A percentile compares a stretch with the other conserved stretches of the same genome.
These are phyloP conservation scores for Citrus inodora DNA, from an alignment of 345 rosid species.

Conservation along the genomic window DNA sequence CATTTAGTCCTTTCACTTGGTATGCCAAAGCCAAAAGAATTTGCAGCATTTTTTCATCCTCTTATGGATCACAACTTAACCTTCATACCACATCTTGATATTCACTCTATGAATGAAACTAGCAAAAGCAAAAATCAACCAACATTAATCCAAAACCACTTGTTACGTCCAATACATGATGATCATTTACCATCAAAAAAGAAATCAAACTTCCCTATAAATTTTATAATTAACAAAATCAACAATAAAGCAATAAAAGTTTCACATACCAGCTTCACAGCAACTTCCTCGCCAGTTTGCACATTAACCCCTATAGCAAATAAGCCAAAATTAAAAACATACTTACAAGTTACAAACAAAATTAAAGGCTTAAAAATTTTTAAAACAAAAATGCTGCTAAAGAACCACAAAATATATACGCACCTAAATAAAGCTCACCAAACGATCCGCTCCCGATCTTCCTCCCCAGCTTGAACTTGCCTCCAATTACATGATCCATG, in stretches of 20 bases:
- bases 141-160: not conserved
- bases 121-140: not conserved
- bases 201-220: not conserved
- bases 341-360: not conserved
- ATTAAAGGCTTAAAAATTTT: not conserved
- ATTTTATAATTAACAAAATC: not conserved
- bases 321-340: not conserved
- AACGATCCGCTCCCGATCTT: conserved; percentile 98
- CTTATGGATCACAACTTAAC: not conserved
- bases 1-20: not conserved
- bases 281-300: conserved; percentile 88
- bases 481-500: conserved; percentile 69
- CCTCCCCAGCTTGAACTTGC: conserved; percentile 89
- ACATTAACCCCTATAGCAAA: conserved; percentile 58
- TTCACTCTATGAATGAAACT: not conserved
- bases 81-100: not conserved
- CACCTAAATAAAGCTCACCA: conserved; percentile 87
- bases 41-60: not conserved
- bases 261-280: conserved; percentile 73
- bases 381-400: conserved; percentile 6
- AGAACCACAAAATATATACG: not conserved
- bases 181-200: not conserved
- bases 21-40: not conserved
- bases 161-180: not conserved
- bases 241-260: not conserved